Base-by-base conservation (phyloP, 75 land plant genomes). In the Pinus albicaulis region DNA sequence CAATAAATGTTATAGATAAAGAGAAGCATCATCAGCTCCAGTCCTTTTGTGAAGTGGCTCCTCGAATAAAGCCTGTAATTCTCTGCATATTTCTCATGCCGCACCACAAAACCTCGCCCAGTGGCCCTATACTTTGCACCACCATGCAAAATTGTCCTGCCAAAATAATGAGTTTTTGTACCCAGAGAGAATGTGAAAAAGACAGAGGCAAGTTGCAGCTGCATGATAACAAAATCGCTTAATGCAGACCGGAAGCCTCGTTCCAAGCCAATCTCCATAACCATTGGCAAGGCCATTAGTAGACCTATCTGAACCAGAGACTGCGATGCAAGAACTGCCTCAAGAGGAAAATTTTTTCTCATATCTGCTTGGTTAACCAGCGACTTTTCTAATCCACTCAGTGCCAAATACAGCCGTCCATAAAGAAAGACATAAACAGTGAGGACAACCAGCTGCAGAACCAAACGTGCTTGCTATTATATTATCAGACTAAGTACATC, bases 151-250 rank as follows among this genome's bases (percentile, higher is more conserved):
- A 97, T 74, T 38, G 99, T 97, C n/a, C 99, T 81, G 7, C 98
- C 99, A 82, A 83, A 97, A 72, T 97, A 97, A 62, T 97, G 99
- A 19, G 86, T 79, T 70, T 91, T 97, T 55, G 99, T 97, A 20
- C 99, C 99, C 36, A 97, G 82, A 56, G 95, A 90, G 78, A 97
- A 97, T 14, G 99, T 94, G 78, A 91, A 97, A 76, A 97, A 97
- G 17, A 94, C 92, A 25, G 99, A 74, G 24, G 92, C 89, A 20
- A 94, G 84, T 87, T 97, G 99, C 22, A 91, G 84, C 79, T 91
- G 93, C 93, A 91, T 91, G 53, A 87, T 80, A 25, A 91, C 82
- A 28, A 91, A 85, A 63, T 91, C 93, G 56, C 87, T 83, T 69
- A 91, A 24, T 55, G 93, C 92, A 34, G 79, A 85, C 31, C 93